These are phyloP conservation scores for Polygonum aviculare DNA, from an alignment of 148 eudicot genomes.

Conservation along the genomic window DNA sequence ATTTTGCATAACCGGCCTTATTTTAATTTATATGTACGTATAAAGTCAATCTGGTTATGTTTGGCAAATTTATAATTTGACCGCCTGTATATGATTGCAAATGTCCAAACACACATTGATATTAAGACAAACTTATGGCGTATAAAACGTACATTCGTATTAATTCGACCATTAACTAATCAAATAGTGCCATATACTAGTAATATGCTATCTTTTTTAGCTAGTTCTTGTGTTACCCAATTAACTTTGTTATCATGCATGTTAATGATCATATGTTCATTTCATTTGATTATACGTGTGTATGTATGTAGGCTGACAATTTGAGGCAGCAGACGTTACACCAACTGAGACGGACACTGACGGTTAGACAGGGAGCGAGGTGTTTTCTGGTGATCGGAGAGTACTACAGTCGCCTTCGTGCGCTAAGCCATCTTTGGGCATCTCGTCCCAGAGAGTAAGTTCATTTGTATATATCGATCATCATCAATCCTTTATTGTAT, in stretches of 20 bases:
- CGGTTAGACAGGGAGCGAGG: slow-evolving; percentile 79
- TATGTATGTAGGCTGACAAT: slow-evolving; percentile 70
- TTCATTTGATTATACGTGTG: background rate
- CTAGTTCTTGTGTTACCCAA: no score
- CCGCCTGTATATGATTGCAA: slow-evolving; percentile 22
- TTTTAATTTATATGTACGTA: background rate
- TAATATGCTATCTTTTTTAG: no score
- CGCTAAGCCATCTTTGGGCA: slow-evolving; percentile 94
- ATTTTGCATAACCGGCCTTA: background rate
- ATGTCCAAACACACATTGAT: slow-evolving; percentile 22
- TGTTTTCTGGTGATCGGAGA: slow-evolving; percentile 90
- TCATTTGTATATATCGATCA: background rate
- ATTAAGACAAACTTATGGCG: background rate
- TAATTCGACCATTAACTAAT: no score
- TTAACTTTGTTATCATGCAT: no score
- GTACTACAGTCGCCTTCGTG: slow-evolving; percentile 78
- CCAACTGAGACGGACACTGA: slow-evolving; percentile 63
- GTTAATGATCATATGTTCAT: background rate
- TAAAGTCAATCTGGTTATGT: background rate
- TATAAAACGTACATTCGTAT: background rate
- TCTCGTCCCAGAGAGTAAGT: slow-evolving; percentile 94
- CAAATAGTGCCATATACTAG: no score
- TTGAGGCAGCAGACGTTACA: slow-evolving; percentile 90
- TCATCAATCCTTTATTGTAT: background rate
- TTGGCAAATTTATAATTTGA: background rate